Conservation (phyloP, 225 moss, liverwort and hornwort genomes). For the Polytrichum formosum region DNA sequence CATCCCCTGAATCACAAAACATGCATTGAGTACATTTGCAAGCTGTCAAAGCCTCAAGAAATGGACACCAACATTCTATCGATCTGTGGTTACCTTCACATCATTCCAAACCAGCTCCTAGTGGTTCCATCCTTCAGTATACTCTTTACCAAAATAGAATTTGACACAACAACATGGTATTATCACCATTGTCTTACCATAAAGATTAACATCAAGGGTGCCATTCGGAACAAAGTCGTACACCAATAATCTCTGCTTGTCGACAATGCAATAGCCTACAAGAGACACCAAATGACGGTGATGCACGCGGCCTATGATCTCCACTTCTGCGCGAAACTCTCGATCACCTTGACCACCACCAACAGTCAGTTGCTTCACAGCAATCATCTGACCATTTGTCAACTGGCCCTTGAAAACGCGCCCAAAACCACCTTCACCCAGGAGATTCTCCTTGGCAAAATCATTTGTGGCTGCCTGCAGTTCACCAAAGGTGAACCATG, state of each 20-base stretch:
- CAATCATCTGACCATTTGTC: constrained; percentile 40
- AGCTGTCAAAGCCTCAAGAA: not conserved
- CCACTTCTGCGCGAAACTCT: constrained; percentile 59
- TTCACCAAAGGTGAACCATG: constrained; percentile 56
- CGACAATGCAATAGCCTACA: constrained; percentile 60
- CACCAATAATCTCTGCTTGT: constrained; percentile 53
- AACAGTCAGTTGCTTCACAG: constrained; percentile 58
- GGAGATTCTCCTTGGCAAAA: constrained; percentile 38
- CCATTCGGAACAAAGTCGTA: constrained; percentile 64
- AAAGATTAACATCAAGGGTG: constrained; percentile 46
- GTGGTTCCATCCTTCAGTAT: not conserved
- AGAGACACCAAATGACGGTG: constrained; percentile 61
- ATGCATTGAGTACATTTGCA: not conserved
- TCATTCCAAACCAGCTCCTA: not conserved
- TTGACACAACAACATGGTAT: too few species aligned
- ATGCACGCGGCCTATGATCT: constrained; percentile 59
- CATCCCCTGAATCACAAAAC: constrained; percentile 4
- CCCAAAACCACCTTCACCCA: constrained; percentile 60
- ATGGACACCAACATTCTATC: too few species aligned
- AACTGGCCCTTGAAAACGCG: constrained; percentile 47
- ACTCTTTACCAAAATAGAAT: too few species aligned
- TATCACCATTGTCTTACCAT: constrained; percentile 17
- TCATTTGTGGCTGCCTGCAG: constrained; percentile 47
- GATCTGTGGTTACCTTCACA: too few species aligned
- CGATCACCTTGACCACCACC: constrained; percentile 62